These are phyloP conservation scores for Sinapis alba DNA, from an alignment of 441 rosid species.

Conservation along the genomic window DNA sequence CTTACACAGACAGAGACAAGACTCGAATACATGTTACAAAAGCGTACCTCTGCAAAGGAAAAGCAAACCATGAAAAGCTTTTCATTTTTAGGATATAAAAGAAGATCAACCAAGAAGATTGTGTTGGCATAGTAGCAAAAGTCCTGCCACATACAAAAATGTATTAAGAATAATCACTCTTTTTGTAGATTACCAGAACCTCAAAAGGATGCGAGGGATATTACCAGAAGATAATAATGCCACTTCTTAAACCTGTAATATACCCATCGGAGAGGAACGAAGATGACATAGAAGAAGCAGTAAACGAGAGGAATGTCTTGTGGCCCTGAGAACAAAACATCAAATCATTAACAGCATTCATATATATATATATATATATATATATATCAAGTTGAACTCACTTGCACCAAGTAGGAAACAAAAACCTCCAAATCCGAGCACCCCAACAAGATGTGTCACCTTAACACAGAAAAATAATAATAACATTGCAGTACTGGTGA, in stretches of 20 bases:
- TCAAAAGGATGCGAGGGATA: slow-evolving; percentile 9
- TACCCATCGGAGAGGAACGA: slow-evolving; percentile 98
- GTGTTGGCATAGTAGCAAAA: slow-evolving; percentile 98
- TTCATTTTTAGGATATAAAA: slow-evolving; percentile 78
- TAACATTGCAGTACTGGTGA: neutral
- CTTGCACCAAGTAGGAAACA: slow-evolving; percentile 94
- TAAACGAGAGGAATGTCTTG: slow-evolving; percentile 86
- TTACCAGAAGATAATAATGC: slow-evolving; percentile 99
- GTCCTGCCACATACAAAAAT: slow-evolving; percentile 55
- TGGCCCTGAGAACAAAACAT: slow-evolving; percentile 62
- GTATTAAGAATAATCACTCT: neutral
- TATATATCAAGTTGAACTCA: slow-evolving; percentile 43
- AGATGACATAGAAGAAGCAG: slow-evolving; percentile 74
- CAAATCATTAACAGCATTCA: slow-evolving; percentile 9
- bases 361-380: neutral
- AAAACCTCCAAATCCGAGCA: slow-evolving; percentile 91
- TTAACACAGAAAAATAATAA: slow-evolving; percentile 27
- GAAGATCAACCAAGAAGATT: slow-evolving; percentile 87
- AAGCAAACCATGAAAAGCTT: slow-evolving; percentile 98
- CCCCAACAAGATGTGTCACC: slow-evolving; percentile 94
- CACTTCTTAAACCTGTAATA: slow-evolving; percentile 93
- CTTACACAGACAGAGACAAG: neutral
- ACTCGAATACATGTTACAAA: neutral
- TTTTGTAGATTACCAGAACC: neutral
- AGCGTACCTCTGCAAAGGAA: slow-evolving; percentile 91